phyloP scores from a whole-genome alignment of 257 asterid genomes.

The Capsicum chinense region DNA sequence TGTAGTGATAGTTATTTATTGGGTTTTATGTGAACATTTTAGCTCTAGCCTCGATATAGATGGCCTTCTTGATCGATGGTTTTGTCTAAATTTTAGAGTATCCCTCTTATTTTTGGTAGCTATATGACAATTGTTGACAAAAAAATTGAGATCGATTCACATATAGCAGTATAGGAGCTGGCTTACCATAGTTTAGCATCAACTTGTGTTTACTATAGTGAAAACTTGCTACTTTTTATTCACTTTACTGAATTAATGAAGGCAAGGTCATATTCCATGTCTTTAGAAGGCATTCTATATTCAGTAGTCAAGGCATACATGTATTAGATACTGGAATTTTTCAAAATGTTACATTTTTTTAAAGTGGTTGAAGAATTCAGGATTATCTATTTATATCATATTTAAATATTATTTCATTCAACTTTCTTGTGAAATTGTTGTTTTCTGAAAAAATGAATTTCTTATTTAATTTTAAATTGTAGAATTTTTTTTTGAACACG shows the following conservation, averaged over 20 bases:
- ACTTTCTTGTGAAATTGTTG: neutral
- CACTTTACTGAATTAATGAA: neutral
- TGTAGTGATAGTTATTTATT: neutral
- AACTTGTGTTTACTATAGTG: neutral
- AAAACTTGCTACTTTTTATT: conserved; percentile 8
- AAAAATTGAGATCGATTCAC: neutral
- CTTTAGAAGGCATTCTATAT: neutral
- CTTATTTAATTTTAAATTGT: neutral
- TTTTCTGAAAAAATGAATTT: neutral
- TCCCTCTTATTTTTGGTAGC: neutral
- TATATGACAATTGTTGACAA: neutral
- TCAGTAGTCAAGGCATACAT: neutral
- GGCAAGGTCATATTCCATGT: neutral
- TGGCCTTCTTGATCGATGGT: neutral
- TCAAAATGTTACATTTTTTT: neutral
- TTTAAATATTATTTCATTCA: neutral
- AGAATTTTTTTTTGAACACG: neutral
- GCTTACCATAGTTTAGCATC: conserved; percentile 11
- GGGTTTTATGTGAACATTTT: neutral
- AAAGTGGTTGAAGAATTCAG: no score
- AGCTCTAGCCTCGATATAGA: neutral
- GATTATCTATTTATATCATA: neutral
- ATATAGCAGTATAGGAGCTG: neutral
- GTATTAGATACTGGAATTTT: neutral
- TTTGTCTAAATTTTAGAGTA: neutral